These are phyloP conservation scores for Conticribra weissflogii DNA, from an alignment of 108 stramenopile genomes.

Conservation along the genomic window DNA sequence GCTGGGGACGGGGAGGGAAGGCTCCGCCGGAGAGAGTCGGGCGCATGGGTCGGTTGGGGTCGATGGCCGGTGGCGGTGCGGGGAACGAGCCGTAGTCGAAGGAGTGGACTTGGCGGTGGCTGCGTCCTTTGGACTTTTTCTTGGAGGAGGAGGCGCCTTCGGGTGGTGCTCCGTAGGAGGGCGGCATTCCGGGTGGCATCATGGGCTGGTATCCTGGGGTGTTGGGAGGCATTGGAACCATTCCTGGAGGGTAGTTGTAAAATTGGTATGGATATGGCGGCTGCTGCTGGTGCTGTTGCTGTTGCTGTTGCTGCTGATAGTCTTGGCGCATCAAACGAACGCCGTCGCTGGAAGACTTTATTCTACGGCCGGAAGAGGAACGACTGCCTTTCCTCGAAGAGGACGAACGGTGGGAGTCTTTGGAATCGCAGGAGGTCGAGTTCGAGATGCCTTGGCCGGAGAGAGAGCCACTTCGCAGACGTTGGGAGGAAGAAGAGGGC, in stretches of 20 bases:
- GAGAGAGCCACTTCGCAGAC: slow-evolving; percentile 5
- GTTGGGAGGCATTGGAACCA: background rate
- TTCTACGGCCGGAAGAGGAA: slow-evolving; percentile 9
- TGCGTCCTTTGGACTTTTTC: slow-evolving; percentile 1
- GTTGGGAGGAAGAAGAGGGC: slow-evolving; percentile 7
- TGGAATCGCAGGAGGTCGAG: background rate
- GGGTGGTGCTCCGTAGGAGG: background rate
- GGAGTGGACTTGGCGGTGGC: slow-evolving; percentile 5
- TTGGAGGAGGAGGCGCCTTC: background rate
- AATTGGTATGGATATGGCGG: slow-evolving; percentile 7
- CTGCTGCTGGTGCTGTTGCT: slow-evolving; percentile 20
- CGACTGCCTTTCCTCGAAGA: slow-evolving; percentile 2
- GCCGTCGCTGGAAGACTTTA: slow-evolving; percentile 27
- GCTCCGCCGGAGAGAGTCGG: slow-evolving; percentile 3
- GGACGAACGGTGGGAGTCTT: background rate
- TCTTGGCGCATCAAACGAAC: slow-evolving; percentile 32
- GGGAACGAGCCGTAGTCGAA: background rate
- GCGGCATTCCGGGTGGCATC: slow-evolving; percentile 1
- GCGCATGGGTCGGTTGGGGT: slow-evolving; percentile 9
- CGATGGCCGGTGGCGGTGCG: background rate
- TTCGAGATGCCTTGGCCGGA: background rate
- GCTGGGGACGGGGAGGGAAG: slow-evolving; percentile 16
- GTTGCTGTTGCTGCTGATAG: slow-evolving; percentile 27
- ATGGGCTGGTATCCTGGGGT: background rate
- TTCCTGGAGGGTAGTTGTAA: background rate